These are phyloP conservation scores for Neopestalotiopsis rosae DNA, from an alignment of 2,329 filamentous ascomycete genomes.

Conservation along the genomic window DNA sequence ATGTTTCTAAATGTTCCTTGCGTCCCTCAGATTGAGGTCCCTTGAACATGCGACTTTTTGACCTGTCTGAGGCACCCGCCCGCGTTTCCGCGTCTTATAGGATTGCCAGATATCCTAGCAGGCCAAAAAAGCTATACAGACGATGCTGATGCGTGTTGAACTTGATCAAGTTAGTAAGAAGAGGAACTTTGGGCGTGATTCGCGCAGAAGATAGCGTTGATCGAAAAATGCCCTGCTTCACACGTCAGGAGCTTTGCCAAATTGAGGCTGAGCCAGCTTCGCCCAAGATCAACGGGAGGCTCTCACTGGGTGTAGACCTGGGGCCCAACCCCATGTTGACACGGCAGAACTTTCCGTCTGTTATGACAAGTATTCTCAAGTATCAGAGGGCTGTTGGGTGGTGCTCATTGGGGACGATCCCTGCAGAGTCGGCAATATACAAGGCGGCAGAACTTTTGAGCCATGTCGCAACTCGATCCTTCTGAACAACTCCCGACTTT, in stretches of 20 bases:
- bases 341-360: neutral
- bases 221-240: neutral
- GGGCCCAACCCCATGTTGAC: neutral
- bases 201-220: neutral
- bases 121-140: neutral
- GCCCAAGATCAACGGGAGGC: neutral
- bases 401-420: neutral
- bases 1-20: neutral
- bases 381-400: neutral
- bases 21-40: neutral
- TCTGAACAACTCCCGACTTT: neutral
- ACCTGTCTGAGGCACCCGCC: neutral
- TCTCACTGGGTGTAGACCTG: neutral
- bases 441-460: neutral
- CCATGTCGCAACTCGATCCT: neutral
- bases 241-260: neutral
- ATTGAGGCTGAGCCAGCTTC: conserved; percentile 14
- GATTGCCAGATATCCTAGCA: neutral
- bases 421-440: neutral
- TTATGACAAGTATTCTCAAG: neutral
- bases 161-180: neutral
- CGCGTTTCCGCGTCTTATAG: neutral
- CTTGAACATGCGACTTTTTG: neutral
- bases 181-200: neutral
- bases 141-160: neutral